These are phyloP conservation scores for Termitomyces titanicus DNA, from an alignment of 768 basidiomycete genomes.

Conservation along the genomic window DNA sequence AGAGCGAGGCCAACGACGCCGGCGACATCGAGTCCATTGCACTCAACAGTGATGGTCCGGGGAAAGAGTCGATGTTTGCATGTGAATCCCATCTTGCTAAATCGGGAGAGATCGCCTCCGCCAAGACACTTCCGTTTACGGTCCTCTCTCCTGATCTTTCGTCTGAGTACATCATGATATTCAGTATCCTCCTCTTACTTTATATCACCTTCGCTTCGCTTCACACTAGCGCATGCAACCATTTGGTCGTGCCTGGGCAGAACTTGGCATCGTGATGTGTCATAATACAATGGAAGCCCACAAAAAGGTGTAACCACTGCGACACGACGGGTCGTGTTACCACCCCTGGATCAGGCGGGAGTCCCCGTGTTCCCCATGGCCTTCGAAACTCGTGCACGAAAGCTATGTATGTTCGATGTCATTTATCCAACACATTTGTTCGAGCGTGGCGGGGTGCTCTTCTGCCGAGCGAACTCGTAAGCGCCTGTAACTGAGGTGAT, in stretches of 20 bases:
- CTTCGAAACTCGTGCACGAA: neutral
- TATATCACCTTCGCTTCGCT: too few relatives aligned
- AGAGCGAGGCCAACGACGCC: conserved; percentile 14
- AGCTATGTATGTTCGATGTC: neutral
- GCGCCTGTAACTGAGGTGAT: too few relatives aligned
- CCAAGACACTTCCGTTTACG: neutral
- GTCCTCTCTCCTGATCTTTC: conserved; percentile 1
- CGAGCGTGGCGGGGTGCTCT: too few relatives aligned
- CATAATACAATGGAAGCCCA: conserved; percentile 1
- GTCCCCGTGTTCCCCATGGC: neutral
- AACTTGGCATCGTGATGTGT: neutral
- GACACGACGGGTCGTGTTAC: neutral
- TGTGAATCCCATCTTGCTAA: conserved; percentile 17
- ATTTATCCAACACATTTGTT: too few relatives aligned
- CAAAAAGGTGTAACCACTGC: neutral
- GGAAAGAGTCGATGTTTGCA: conserved; percentile 6
- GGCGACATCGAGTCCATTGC: conserved; percentile 16
- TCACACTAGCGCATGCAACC: too few relatives aligned
- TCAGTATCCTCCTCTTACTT: neutral
- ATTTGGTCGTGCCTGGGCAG: neutral
- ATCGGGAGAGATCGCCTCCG: conserved; percentile 10
- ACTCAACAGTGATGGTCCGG: conserved; percentile 8
- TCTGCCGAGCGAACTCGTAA: neutral
- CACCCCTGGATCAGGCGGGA: neutral
- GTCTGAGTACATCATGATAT: neutral